phyloP scores from a whole-genome alignment of 2,329 filamentous ascomycete species.

The Daldinia eschscholtzii region DNA sequence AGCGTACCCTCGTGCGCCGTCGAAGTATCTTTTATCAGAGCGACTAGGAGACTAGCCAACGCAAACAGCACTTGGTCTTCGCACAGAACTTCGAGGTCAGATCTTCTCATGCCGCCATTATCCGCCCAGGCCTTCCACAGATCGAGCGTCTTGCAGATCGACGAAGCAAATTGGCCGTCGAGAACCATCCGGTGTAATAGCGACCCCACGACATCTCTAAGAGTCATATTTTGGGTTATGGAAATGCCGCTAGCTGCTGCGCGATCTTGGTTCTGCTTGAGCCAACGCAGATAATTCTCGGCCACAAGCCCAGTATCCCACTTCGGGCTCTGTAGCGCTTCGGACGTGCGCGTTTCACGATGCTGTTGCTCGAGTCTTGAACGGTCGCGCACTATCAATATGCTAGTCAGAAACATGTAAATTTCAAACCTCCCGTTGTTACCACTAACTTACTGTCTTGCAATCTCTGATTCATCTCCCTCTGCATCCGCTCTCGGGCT shows the following conservation, averaged over 20 bases:
- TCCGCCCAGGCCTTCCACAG: conserved; percentile 68
- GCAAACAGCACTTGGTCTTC: conserved; percentile 60
- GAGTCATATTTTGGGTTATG: conserved; percentile 45
- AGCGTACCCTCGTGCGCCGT: conserved; percentile 62
- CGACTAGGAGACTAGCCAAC: conserved; percentile 62
- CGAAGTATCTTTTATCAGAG: conserved; percentile 61
- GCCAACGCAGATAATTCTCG: conserved; percentile 60
- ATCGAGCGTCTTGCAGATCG: conserved; percentile 61
- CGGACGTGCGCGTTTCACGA: conserved; percentile 60
- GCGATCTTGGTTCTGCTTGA: conserved; percentile 51
- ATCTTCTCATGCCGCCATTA: conserved; percentile 65
- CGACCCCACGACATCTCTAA: conserved; percentile 60
- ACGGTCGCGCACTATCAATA: conserved; percentile 57
- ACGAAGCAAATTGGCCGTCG: conserved; percentile 59
- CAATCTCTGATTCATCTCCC: conserved; percentile 60
- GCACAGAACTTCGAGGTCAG: conserved; percentile 58
- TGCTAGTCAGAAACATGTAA: too few species aligned
- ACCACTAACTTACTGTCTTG: conserved; percentile 59
- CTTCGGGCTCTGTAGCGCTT: conserved; percentile 66
- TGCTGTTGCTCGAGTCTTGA: conserved; percentile 57
- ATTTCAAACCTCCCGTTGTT: neutral
- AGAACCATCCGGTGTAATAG: conserved; percentile 66
- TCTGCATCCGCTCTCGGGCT: conserved; percentile 56
- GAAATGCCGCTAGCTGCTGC: neutral
- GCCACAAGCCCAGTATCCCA: conserved; percentile 65